Evolutionary conservation across 2,329 filamentous ascomycete genomes (phyloP), one percentile per base, ranked within the genome.

Genomic region (Paracorniculantispora psalliotae): DNA sequence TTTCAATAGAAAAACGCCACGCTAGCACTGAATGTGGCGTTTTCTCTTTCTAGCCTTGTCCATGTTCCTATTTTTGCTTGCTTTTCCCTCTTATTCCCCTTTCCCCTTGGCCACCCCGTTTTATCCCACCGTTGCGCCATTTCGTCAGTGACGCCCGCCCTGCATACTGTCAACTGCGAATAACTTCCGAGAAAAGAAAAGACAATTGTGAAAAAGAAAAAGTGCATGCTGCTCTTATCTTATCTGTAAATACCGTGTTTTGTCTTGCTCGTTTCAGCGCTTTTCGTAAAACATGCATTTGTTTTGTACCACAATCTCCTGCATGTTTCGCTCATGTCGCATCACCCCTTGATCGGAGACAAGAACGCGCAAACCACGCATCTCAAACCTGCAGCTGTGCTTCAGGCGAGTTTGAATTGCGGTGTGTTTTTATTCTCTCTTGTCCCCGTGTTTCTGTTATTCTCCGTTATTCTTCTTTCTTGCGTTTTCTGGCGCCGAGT

Each of bases 311-410:
- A 49, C 8, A 44, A 17, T 21, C 41, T 44, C 41, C 41, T 44
- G 17, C 48, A 25, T 39, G 53, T 48, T 56, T 56, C 53, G 53
- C 43, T 30, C n/a, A 15, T 56, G 53, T 56, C 53, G 53, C 53
- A 56, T 56, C 53, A 37, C 44, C 6, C 7, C 41, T 12, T 12
- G 12, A 55, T 55, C 52, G 52, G 41, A 55, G 23, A 55, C 52
- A 54, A 25, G 9, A 10, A 25, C 21, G 6, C 17, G 5, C 21
- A n/a, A 23, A 48, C 44, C 44, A 26, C 44, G 2, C 44, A 51
- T 39, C 49, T 49, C 25, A 49, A 49, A 49, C 33, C 33, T 37
- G 33, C 33, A 37, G 33, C 10, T 12, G 33, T 37, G 47, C 47
- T 49, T 49, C 47, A 49, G 47, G 6, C 8, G 3, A 5, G 47